Conservation (phyloP, 2,329 filamentous ascomycete species). For the Neophaeococcomyces aloes region DNA sequence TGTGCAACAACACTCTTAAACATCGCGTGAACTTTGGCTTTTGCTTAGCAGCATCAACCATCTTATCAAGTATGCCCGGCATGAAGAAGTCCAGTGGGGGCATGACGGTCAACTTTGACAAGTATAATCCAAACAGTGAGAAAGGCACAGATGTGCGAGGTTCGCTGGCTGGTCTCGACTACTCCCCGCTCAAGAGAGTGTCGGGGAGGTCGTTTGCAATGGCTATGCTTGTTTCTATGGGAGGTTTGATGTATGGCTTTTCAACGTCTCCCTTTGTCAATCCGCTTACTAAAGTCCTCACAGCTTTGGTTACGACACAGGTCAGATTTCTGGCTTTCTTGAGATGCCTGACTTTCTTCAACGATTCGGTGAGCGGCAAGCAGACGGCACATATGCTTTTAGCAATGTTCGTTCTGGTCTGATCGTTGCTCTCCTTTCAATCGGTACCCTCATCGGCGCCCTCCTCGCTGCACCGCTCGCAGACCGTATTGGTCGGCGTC, state of each 20-base stretch:
- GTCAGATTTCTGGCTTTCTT: conserved; percentile 36
- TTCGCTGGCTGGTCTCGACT: conserved; percentile 19
- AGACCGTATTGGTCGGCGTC: conserved; percentile 34
- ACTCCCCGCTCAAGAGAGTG: conserved; percentile 23
- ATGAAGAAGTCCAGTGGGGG: conserved; percentile 3
- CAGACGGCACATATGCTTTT: conserved; percentile 28
- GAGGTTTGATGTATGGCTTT: conserved; percentile 27
- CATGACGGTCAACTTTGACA: conserved; percentile 15
- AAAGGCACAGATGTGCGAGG: conserved; percentile 16
- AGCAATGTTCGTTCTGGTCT: conserved; percentile 33
- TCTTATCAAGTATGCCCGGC: background rate
- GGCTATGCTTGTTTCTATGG: conserved; percentile 36
- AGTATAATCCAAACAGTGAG: conserved; percentile 15
- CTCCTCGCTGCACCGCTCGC: conserved; percentile 35
- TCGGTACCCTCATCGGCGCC: conserved; percentile 36
- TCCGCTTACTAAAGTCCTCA: conserved; percentile 1
- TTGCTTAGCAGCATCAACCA: no score
- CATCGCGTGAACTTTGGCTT: background rate
- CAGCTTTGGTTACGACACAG: conserved; percentile 32
- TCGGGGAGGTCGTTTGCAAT: conserved; percentile 31
- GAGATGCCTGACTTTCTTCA: conserved; percentile 32
- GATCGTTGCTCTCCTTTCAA: conserved; percentile 34
- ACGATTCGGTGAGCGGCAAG: conserved; percentile 27
- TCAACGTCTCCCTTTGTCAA: background rate
- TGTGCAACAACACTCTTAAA: background rate